A percentile compares a stretch with the other conserved stretches of the same genome.
Evolutionary conservation across 2,329 filamentous ascomycete genomes (phyloP).

Genomic region (Ascochyta clinopodiicola): DNA sequence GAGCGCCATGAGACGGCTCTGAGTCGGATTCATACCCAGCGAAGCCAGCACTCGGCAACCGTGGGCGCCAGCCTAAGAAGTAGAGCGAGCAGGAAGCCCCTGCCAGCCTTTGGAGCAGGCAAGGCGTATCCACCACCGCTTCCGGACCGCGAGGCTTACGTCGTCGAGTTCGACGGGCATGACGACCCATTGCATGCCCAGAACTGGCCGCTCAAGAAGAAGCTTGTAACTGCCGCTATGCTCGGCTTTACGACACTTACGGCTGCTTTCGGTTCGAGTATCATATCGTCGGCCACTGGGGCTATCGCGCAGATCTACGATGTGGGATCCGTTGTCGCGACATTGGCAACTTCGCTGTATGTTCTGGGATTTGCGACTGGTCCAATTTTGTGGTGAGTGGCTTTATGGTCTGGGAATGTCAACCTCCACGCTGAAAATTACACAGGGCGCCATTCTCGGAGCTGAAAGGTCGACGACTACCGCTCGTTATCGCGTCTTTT

Average conservation of each 20-base stretch:
- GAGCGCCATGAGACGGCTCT: slow-evolving; percentile 74
- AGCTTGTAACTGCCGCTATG: slow-evolving; percentile 72
- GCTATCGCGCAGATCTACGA: slow-evolving; percentile 48
- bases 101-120: slow-evolving; percentile 75
- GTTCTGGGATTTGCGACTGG: slow-evolving; percentile 48
- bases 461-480: slow-evolving; percentile 56
- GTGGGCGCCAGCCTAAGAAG: slow-evolving; percentile 64
- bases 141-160: slow-evolving; percentile 68
- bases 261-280: slow-evolving; percentile 67
- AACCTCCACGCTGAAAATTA: slow-evolving; percentile 50
- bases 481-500: slow-evolving; percentile 57
- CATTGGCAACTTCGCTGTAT: slow-evolving; percentile 58
- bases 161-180: slow-evolving; percentile 79
- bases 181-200: slow-evolving; percentile 85
- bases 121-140: slow-evolving; percentile 75
- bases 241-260: slow-evolving; percentile 74
- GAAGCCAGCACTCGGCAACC: slow-evolving; percentile 73
- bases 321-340: slow-evolving; percentile 57
- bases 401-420: too few relatives aligned
- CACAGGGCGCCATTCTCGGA: slow-evolving; percentile 61
- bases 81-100: slow-evolving; percentile 61
- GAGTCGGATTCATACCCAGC: slow-evolving; percentile 72
- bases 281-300: slow-evolving; percentile 51
- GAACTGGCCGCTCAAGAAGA: slow-evolving; percentile 84
- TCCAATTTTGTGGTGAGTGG: slow-evolving; percentile 9